Evolutionary conservation across 2,329 filamentous ascomycete species (phyloP), one percentile per base, ranked within the genome.

Genomic region (Xylariaceae sp.): DNA sequence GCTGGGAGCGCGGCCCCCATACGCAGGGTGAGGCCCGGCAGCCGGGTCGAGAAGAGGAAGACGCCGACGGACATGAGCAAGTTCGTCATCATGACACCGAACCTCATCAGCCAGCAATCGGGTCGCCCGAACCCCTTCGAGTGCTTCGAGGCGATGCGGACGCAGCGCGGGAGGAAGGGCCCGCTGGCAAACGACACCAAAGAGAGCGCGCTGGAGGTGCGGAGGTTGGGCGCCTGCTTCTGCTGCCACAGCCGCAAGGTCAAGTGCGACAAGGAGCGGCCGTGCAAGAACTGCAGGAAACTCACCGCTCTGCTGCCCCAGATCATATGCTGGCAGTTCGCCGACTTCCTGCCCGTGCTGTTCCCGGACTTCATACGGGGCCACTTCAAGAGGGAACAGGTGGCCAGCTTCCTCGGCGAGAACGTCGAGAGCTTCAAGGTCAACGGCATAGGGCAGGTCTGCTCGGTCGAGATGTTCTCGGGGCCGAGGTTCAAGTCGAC

Each of bases 311-410:
- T 63, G 31, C 59, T 74, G 11, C 71, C 72, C 2, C 67, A 72
- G 45, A 64, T 70, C 14, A 60, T 77, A 16, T 77, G 72, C 55
- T 76, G 72, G 72, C 70, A 71, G 48, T 76, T 77, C 38, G 60
- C 64, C 25, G 71, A 76, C 47, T 77, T 77, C 38, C 40, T 69
- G 6, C 58, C 60, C 0, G 59, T 68, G 3, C 46, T 77, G 17
- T 75, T 76, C 36, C 72, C 72, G 4, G 56, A 57, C 7, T 66
- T 74, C 36, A 65, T 75, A 22, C 60, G 71, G 5, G 48, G 48
- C 0, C 72, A 76, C 47, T 64, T 77, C 38, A 56, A 52, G 29
- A 68, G 65, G 42, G 68, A 72, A 3, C 60, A 65, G 39, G 70
- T 75, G 58, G 39, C 50, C 8, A 51, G 46, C 27, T 76, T 74